These are phyloP conservation scores for Coccomyxa subellipsoidea DNA, from an alignment of 163 green algal genomes.

Conservation along the genomic window DNA sequence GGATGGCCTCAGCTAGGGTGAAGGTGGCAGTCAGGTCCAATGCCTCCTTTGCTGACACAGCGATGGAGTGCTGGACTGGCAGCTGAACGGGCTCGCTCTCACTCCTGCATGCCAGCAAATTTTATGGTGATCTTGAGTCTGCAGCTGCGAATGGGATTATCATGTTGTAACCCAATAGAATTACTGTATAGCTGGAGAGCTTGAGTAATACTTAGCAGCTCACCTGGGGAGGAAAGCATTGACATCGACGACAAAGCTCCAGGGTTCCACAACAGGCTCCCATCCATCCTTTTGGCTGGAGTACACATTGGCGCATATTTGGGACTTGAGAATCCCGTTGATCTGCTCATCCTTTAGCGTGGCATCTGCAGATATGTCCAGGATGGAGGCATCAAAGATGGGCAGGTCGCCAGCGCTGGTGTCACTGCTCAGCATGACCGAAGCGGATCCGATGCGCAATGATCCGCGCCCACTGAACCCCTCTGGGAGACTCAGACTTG, in stretches of 20 bases:
- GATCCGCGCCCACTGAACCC: neutral
- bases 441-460: neutral
- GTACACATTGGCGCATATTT: conserved; percentile 49
- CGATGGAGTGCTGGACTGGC: conserved; percentile 3
- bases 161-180: no score
- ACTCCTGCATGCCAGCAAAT: neutral
- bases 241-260: conserved; percentile 22
- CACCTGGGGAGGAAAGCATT: neutral
- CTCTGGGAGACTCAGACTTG: neutral
- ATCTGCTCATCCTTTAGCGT: neutral
- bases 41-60: conserved; percentile 7
- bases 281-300: conserved; percentile 60
- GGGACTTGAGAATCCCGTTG: neutral
- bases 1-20: neutral
- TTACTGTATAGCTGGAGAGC: no score
- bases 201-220: no score
- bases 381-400: conserved; percentile 10
- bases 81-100: neutral
- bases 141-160: no score
- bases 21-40: conserved; percentile 38
- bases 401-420: neutral
- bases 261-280: conserved; percentile 75
- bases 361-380: neutral
- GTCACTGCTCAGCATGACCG: neutral
- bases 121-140: neutral